Evolutionary conservation across 306 rosid species (phyloP), one percentile per base, ranked within the genome.

Genomic region (Vachellia collinsii): DNA sequence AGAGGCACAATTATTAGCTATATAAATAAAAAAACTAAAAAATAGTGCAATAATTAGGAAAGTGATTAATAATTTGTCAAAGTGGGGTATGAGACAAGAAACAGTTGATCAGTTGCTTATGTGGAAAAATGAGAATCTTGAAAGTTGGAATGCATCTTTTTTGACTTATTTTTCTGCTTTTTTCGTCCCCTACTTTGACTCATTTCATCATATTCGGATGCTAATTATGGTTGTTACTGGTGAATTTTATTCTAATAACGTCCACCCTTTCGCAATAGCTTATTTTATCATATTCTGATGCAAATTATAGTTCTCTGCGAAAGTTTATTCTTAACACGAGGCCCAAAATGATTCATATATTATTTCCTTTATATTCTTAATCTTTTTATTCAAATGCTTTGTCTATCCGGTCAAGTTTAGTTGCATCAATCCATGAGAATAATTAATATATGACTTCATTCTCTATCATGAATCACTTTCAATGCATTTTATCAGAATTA

Each of bases 111-210:
- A 67, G 73, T 68, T 68, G 51, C 36, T 68, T 42, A 42, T 0
- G 73, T 20, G 56, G 74, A 43, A 43, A 69, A 22, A 70, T 43
- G 54, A 43, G n/a, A 70, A 70, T 70, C 54, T 70, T 43, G 20
- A 8, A 70, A 22, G 74, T 70, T 70, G 74, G 74, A 43, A 70
- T 20, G n/a, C 17, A 4, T 70, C 74, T 43, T 70, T 44, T 68
- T 68, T 68, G 16, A 68, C 72, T 68, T 67, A 17, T 51, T 51
- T 34, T 17, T 67, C 7, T 7, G 23, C 22, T 51, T 17, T 10
- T 66, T 66, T 39, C 36, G 34, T 68, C 73, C 73, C 73, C 73
- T 41, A n/a, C 74, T 70, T 70, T 70, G 54, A 70, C 56, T 43
- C 36, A 16, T 70, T 13, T 70, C 25, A n/a, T 68, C 36, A 42